Evolutionary conservation across 495 filamentous ascomycete genomes (phyloP).

Genomic region (Penicillium ochrochloron): DNA sequence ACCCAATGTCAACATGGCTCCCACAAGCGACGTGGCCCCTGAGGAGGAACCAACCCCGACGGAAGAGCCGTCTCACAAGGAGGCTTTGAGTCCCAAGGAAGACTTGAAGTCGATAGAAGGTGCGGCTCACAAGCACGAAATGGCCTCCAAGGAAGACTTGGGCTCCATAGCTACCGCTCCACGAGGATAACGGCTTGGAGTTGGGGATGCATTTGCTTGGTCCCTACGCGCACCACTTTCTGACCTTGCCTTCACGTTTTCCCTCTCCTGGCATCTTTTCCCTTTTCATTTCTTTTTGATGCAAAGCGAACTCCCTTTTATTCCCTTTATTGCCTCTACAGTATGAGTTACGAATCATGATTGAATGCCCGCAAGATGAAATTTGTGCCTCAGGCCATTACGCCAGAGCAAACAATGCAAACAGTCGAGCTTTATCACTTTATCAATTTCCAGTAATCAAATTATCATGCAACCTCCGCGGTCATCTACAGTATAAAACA

Average conservation of each 20-base stretch:
- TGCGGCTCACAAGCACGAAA: not conserved
- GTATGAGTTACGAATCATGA: conserved; percentile 8
- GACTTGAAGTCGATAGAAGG: not conserved
- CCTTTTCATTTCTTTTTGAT: not conserved
- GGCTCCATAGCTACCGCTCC: not conserved
- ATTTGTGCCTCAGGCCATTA: not conserved
- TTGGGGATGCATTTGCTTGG: not conserved
- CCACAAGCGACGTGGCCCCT: not conserved
- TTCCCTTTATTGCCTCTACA: not conserved
- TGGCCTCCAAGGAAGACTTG: not conserved
- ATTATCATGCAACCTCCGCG: not conserved
- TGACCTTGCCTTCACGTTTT: not conserved
- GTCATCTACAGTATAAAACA: not conserved
- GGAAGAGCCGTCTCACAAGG: not conserved
- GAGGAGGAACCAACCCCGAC: not conserved
- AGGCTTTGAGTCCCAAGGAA: not conserved
- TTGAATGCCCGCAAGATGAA: not conserved
- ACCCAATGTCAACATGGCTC: not conserved
- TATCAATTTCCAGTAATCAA: conserved; percentile 5
- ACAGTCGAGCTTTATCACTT: conserved; percentile 17
- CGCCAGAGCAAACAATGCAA: conserved; percentile 26
- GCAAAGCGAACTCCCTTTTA: not conserved
- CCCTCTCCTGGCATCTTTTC: not conserved
- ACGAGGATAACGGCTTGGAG: not conserved
- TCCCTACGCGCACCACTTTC: not conserved